These are phyloP conservation scores for Cladosporium sp. DNA, from an alignment of 2,329 filamentous ascomycete genomes.

Conservation along the genomic window DNA sequence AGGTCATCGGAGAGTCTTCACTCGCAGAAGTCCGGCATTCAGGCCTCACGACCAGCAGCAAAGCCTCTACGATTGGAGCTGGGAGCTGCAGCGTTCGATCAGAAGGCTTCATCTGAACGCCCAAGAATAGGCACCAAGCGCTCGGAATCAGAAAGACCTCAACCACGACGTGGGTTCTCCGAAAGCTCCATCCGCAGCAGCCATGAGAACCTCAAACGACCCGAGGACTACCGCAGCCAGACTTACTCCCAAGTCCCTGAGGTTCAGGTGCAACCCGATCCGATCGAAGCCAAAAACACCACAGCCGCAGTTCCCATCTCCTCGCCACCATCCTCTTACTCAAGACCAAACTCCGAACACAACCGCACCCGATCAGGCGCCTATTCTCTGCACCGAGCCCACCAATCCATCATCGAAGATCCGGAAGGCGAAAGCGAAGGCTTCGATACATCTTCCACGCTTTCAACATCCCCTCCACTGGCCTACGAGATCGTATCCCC, in stretches of 20 bases:
- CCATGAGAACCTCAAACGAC: slow-evolving; percentile 19
- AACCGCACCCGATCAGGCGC: slow-evolving; percentile 30
- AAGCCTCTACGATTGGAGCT: slow-evolving; percentile 46
- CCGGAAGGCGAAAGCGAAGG: slow-evolving; percentile 67
- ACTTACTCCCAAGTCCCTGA: slow-evolving; percentile 60
- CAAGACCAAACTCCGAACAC: slow-evolving; percentile 18
- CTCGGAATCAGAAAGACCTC: slow-evolving; percentile 38
- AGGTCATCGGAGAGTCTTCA: slow-evolving; percentile 42
- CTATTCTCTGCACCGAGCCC: slow-evolving; percentile 26
- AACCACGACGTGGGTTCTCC: slow-evolving; percentile 14
- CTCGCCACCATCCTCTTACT: slow-evolving; percentile 11
- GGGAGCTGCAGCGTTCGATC: slow-evolving; percentile 45
- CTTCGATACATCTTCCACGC: slow-evolving; percentile 47
- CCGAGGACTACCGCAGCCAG: slow-evolving; percentile 48
- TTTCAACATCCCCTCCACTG: slow-evolving; percentile 50
- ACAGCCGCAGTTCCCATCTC: slow-evolving; percentile 16
- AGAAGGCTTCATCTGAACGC: slow-evolving; percentile 36
- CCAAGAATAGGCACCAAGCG: slow-evolving; percentile 34
- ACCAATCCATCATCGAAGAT: slow-evolving; percentile 69
- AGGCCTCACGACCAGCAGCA: slow-evolving; percentile 39
- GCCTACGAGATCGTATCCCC: slow-evolving; percentile 57
- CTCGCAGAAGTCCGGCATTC: slow-evolving; percentile 33
- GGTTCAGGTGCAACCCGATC: slow-evolving; percentile 50
- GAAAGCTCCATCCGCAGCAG: slow-evolving; percentile 18
- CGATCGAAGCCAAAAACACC: slow-evolving; percentile 33